Base-by-base conservation (phyloP, 106 monocot genomes). In the Dendrobium officinale region DNA sequence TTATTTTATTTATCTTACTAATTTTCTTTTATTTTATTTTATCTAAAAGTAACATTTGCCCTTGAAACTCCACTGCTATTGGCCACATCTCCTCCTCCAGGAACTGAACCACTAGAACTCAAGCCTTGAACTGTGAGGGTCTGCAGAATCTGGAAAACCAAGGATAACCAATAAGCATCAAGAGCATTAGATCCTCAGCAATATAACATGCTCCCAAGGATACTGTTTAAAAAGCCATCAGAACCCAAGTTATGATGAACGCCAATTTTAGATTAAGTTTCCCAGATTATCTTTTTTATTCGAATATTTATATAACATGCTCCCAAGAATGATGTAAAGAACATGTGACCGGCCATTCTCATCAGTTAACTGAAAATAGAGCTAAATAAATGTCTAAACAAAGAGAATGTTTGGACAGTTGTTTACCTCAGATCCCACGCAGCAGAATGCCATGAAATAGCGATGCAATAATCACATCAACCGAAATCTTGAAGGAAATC, bases 51-150 rank as follows among this genome's bases (percentile, higher is more conserved):
- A 37, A 37, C 37, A 74, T 15, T 67, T 43, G 85, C 85, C 82
- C 85, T 85, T n/a, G 88, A 88, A 44, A 86, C 67, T 49, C 88
- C 88, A 85, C 83, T 85, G 82, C 59, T 85, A 43, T 92, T 96
- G 24, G 90, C 82, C 54, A 61, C 41, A 61, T 80, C 77, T 44
- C 67, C 47, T 75, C 78, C 83, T 11, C 37, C 77, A 45, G 47
- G 15, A 68, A 47, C 80, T 19, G 83, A 67, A n/a, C 88, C 73
- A 17, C 78, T 77, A 7, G 80, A 80, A 54, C 45, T 41, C 17
- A 27, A 18, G 43, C 80, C 80, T 74, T 85, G 88, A 79, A 79
- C 75, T 29, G 85, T 75, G 42, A 88, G 88, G 75, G 75, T 78
- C 78, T 88, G 88, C 78, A 85, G 79, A 72, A 88, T 85, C 88